Evolutionary conservation across 2,329 filamentous ascomycete genomes (phyloP).

Genomic region (Botrytis elliptica): DNA sequence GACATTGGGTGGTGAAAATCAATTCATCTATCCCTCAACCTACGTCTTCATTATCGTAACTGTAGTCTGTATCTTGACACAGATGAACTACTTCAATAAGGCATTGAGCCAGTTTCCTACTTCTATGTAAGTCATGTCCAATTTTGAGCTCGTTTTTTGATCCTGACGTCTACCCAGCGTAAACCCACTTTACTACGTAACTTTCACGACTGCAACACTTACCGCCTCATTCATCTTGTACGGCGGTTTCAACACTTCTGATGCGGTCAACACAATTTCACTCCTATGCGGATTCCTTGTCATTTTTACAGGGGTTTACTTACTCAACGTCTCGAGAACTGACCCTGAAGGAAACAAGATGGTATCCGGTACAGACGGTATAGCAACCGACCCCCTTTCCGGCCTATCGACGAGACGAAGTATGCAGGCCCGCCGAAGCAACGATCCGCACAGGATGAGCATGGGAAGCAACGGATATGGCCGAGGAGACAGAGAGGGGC

Average conservation of each 20-base stretch:
- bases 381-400: slow-evolving; percentile 88
- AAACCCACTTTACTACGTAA: slow-evolving; percentile 87
- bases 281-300: slow-evolving; percentile 89
- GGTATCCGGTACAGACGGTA: slow-evolving; percentile 68
- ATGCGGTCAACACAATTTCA: slow-evolving; percentile 87
- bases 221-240: slow-evolving; percentile 96
- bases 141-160: background rate
- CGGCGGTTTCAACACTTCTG: slow-evolving; percentile 91
- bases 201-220: slow-evolving; percentile 91
- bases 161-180: slow-evolving; percentile 48
- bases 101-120: slow-evolving; percentile 94
- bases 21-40: slow-evolving; percentile 91
- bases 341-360: slow-evolving; percentile 78
- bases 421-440: slow-evolving; percentile 84
- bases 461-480: slow-evolving; percentile 60
- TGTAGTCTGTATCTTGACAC: slow-evolving; percentile 88
- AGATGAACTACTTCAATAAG: slow-evolving; percentile 99
- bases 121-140: slow-evolving; percentile 71
- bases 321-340: slow-evolving; percentile 89
- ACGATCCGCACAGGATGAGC: slow-evolving; percentile 57
- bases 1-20: slow-evolving; percentile 88
- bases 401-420: slow-evolving; percentile 86
- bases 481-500: slow-evolving; percentile 68
- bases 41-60: slow-evolving; percentile 97
- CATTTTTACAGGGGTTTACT: slow-evolving; percentile 93